Evolutionary conservation across 441 rosid species (phyloP), one percentile per base, ranked within the genome.

Genomic region (Erodium texanum): DNA sequence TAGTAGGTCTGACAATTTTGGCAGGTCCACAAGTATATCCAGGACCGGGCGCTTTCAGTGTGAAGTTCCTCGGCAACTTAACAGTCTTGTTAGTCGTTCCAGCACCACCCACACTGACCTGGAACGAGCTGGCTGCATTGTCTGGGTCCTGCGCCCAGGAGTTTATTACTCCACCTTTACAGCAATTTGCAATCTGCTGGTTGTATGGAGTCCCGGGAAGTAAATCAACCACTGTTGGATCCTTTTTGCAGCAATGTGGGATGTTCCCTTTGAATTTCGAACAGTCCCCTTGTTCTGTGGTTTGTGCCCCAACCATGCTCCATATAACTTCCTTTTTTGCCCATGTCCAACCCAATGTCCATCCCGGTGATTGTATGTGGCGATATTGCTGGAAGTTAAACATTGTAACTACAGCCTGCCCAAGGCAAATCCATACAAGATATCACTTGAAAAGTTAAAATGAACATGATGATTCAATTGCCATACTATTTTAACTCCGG

Each of bases 11-110:
- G 66, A 88, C 97, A 32, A 85, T 66, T 68, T 82, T 90, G 43
- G 93, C 86, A 50, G 90, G 96, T 19, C 97, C 90, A 14, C 98
- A 92, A 62, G 93, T 86, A 83, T 92, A 92, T 3, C 98, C 98
- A 3, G 81, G 97, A 2, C 93, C 95, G 0, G 93, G 96, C 61
- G 93, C 96, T 8, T 85, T 83, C 70, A 90, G 72, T 19, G 96
- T 92, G 79, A 92, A 90, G 81, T 90, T 92, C 84, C 81, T 87
- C 61, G 98, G 98, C 65, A 88, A 83, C 80, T 85, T 92, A 12
- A 87, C 89, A 1, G 90, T 87, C 75, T 63, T 87, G 77, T 87
- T 84, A 0, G 98, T 89, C 8, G 93, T 87, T 73, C 93, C 90
- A 66, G 88, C 89, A 3, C 83, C 81, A 0, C 93, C 93, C 43